Percentiles rank a stretch among this genome's conserved stretches.
These are phyloP conservation scores for Globisporangium paddicum DNA, from an alignment of 352 stramenopile species.

Conservation along the genomic window DNA sequence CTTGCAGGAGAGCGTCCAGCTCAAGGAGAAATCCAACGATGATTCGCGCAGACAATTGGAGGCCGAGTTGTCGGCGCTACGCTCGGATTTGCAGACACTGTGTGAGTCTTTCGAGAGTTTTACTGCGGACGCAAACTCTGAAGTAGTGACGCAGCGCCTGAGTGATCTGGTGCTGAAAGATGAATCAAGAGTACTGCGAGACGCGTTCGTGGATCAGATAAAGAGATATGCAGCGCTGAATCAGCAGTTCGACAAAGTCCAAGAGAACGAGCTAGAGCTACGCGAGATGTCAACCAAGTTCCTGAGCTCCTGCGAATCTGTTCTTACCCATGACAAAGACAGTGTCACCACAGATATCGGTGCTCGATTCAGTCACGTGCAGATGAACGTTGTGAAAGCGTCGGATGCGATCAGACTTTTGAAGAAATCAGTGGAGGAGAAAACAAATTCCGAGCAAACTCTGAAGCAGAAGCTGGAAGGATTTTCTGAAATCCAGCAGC, in stretches of 20 bases:
- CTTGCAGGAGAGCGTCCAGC: constrained; percentile 18
- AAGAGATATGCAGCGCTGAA: not conserved
- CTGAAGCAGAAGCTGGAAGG: constrained; percentile 4
- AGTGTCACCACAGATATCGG: not conserved
- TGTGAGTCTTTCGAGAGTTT: not conserved
- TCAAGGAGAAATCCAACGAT: constrained; percentile 9
- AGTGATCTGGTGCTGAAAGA: not conserved
- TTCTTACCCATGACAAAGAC: not conserved
- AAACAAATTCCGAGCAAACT: not conserved
- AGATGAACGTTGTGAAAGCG: not conserved
- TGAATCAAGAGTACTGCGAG: not conserved
- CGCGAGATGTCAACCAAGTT: not conserved
- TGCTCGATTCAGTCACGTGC: not conserved
- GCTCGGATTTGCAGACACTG: constrained; percentile 4
- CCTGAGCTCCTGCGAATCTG: not conserved
- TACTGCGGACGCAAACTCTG: not conserved
- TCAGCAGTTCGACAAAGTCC: not conserved
- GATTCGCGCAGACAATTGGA: constrained; percentile 4
- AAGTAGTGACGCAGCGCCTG: not conserved
- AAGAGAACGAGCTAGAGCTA: not conserved
- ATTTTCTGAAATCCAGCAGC: not conserved
- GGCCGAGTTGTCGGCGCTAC: not conserved
- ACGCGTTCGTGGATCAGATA: constrained; percentile 12
- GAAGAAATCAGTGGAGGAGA: not conserved
- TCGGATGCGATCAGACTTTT: not conserved